These are phyloP conservation scores for Yamadazyma olivae DNA, from an alignment of 805 yeast genomes.

Conservation along the genomic window DNA sequence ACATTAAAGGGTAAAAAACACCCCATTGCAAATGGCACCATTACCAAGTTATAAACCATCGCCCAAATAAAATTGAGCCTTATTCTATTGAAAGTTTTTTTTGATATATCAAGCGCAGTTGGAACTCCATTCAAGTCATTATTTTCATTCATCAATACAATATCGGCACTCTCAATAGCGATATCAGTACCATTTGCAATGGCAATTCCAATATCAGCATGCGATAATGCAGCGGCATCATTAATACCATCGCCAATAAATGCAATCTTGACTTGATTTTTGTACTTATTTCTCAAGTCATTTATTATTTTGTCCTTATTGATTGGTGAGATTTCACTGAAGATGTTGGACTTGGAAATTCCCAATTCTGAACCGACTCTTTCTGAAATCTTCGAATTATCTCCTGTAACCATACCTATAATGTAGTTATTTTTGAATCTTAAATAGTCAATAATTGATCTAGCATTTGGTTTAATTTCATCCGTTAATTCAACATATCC, in stretches of 20 bases:
- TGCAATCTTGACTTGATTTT: slow-evolving; percentile 49
- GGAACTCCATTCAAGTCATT: slow-evolving; percentile 47
- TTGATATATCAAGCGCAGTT: slow-evolving; percentile 65
- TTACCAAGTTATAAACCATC: slow-evolving; percentile 71
- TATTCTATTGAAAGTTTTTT: slow-evolving; percentile 67
- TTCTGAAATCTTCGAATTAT: slow-evolving; percentile 58
- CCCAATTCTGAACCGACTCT: slow-evolving; percentile 67
- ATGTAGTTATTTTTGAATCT: slow-evolving; percentile 45
- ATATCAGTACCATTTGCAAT: slow-evolving; percentile 92
- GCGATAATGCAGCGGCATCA: slow-evolving; percentile 93
- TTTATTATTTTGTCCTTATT: slow-evolving; percentile 70
- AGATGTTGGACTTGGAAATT: slow-evolving; percentile 60
- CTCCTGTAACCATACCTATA: slow-evolving; percentile 92
- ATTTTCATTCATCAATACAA: slow-evolving; percentile 55
- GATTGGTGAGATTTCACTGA: slow-evolving; percentile 73
- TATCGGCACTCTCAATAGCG: slow-evolving; percentile 95
- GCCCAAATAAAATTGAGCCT: slow-evolving; percentile 88
- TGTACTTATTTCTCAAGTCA: slow-evolving; percentile 46
- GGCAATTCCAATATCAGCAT: slow-evolving; percentile 87
- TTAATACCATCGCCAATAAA: slow-evolving; percentile 98
- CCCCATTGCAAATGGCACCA: slow-evolving; percentile 95
- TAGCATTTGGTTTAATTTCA: slow-evolving; percentile 62
- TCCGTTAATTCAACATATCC: slow-evolving; percentile 74
- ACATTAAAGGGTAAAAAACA: slow-evolving; percentile 74
- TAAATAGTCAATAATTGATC: slow-evolving; percentile 55